Evolutionary conservation across 257 asterid genomes (phyloP).

Genomic region (Eucommia ulmoides): DNA sequence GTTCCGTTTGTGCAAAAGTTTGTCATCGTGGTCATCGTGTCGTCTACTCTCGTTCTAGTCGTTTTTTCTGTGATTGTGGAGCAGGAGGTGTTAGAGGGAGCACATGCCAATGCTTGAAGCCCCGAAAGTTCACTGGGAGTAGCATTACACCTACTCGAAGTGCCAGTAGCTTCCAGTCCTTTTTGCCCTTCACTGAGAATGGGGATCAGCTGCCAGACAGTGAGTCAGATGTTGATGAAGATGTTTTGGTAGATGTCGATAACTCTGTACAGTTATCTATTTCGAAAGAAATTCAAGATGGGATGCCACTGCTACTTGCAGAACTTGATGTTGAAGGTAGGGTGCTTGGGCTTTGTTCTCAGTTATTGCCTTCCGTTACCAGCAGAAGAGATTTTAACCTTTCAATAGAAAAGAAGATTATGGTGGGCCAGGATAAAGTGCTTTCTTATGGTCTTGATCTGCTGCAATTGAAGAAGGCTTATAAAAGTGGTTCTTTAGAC

Average conservation of each 20-base stretch:
- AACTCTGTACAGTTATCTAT: conserved; percentile 46
- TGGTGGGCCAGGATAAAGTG: conserved; percentile 55
- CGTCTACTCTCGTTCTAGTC: conserved; percentile 96
- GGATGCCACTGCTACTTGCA: conserved; percentile 52
- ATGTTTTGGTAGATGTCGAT: conserved; percentile 51
- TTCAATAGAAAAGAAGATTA: conserved; percentile 53
- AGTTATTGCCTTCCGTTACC: conserved; percentile 61
- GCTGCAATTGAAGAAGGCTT: conserved; percentile 88
- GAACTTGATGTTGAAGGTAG: conserved; percentile 72
- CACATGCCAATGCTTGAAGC: conserved; percentile 94
- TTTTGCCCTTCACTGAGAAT: conserved; percentile 69
- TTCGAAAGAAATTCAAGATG: conserved; percentile 69
- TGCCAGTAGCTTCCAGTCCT: conserved; percentile 58
- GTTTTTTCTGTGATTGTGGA: conserved; percentile 98
- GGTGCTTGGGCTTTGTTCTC: conserved; percentile 62
- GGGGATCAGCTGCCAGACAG: conserved; percentile 87
- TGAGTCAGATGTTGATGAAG: conserved; percentile 89
- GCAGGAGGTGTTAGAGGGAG: conserved; percentile 99
- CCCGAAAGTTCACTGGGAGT: conserved; percentile 74
- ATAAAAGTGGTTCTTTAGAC: conserved; percentile 94
- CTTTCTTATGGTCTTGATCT: conserved; percentile 59
- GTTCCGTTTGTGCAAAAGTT: conserved; percentile 98
- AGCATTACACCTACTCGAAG: conserved; percentile 40
- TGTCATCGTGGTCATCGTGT: conserved; percentile 99
- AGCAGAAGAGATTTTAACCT: conserved; percentile 51